Percentiles rank a stretch among this genome's conserved stretches.
phyloP scores from a whole-genome alignment of 2,329 filamentous ascomycete genomes.

The Arachnomyces sp. region DNA sequence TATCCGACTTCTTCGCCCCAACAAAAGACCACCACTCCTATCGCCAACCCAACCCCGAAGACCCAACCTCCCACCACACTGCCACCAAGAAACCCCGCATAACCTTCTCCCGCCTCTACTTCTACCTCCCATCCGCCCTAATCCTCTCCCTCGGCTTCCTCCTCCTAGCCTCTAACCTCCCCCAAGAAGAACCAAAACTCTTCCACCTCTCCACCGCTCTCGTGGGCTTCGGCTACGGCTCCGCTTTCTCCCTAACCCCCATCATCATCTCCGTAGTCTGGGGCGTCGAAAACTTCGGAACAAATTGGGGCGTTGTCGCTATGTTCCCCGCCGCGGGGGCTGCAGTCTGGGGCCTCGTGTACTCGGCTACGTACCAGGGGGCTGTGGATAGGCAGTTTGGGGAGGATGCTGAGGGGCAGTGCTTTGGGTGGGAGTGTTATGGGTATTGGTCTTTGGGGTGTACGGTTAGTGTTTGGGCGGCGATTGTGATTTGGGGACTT shows the following conservation, averaged over 20 bases:
- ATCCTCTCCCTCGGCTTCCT: conserved; percentile 69
- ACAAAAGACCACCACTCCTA: conserved; percentile 53
- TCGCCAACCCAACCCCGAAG: conserved; percentile 32
- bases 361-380: conserved; percentile 47
- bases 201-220: conserved; percentile 81
- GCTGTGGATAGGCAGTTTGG: conserved; percentile 24
- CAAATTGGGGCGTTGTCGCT: conserved; percentile 92
- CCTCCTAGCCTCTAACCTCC: conserved; percentile 69
- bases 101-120: conserved; percentile 68
- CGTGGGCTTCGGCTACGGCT: conserved; percentile 86
- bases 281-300: conserved; percentile 97
- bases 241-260: conserved; percentile 78
- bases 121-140: conserved; percentile 67
- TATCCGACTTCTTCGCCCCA: conserved; percentile 79
- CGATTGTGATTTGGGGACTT: conserved; percentile 61
- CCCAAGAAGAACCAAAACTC: conserved; percentile 65
- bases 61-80: conserved; percentile 31
- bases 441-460: conserved; percentile 76
- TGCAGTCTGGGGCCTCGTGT: conserved; percentile 84
- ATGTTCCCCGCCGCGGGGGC: conserved; percentile 84
- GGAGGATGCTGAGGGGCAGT: conserved; percentile 48
- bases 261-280: conserved; percentile 95
- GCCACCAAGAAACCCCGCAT: conserved; percentile 23
- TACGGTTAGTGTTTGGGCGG: conserved; percentile 65
- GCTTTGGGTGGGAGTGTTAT: conserved; percentile 77